phyloP scores from a whole-genome alignment of 1,284 basidiomycete genomes.

The Apiotrichum brassicae region DNA sequence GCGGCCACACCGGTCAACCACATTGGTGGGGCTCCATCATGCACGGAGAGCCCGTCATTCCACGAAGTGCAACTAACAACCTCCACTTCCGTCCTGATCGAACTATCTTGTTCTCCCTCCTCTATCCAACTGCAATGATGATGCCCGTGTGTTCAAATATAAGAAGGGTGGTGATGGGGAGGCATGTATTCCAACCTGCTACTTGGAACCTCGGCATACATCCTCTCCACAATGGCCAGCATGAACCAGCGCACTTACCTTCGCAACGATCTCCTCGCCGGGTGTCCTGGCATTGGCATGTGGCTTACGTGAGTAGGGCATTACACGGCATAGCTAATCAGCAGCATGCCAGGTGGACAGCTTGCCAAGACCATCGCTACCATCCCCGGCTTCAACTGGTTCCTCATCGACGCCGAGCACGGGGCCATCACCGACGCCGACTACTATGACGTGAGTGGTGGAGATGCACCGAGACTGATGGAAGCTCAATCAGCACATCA shows the following conservation, averaged over 20 bases:
- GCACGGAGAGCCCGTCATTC: too few species aligned
- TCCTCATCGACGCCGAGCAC: slow-evolving; percentile 26
- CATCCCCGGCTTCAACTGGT: slow-evolving; percentile 23
- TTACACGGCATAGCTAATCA: background rate
- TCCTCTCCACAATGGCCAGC: background rate
- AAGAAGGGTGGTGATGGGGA: too few species aligned
- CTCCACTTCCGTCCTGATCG: too few species aligned
- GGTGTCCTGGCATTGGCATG: slow-evolving; percentile 9
- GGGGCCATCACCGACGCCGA: slow-evolving; percentile 22
- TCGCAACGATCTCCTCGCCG: slow-evolving; percentile 9
- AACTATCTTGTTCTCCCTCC: too few species aligned
- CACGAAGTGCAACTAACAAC: too few species aligned
- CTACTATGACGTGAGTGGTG: slow-evolving; percentile 13
- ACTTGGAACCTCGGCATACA: too few species aligned
- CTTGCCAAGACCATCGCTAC: slow-evolving; percentile 16
- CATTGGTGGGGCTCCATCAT: too few species aligned
- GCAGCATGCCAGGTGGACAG: slow-evolving; percentile 4
- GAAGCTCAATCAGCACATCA: slow-evolving; percentile 10
- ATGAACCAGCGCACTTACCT: slow-evolving; percentile 14
- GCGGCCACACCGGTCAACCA: too few species aligned
- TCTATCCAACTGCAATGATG: too few species aligned
- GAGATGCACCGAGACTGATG: background rate
- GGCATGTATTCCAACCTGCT: too few species aligned
- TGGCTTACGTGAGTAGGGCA: slow-evolving; percentile 7
- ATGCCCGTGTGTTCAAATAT: too few species aligned